These are phyloP conservation scores for Barnettozyma pratensis DNA, from an alignment of 805 yeast species.

Conservation along the genomic window DNA sequence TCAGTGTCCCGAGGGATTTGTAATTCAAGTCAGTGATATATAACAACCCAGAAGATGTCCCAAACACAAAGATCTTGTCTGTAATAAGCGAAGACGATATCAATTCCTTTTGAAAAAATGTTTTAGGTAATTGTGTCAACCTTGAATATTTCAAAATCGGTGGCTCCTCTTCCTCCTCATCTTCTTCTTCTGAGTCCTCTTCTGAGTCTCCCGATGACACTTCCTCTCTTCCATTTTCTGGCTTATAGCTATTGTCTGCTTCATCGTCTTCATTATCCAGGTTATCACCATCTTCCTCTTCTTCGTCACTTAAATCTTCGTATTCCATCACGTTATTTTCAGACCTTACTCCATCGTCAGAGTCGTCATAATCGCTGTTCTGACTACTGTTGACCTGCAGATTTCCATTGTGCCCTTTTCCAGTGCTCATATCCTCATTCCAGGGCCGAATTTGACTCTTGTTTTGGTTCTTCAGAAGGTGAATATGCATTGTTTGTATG, in stretches of 20 bases:
- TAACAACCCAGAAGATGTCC: slow-evolving; percentile 83
- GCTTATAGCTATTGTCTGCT: background rate
- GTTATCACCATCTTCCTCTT: background rate
- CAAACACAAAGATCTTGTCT: slow-evolving; percentile 65
- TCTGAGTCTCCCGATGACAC: background rate
- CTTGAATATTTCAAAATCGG: slow-evolving; percentile 76
- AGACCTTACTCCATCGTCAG: background rate
- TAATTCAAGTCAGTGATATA: slow-evolving; percentile 62
- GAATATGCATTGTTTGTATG: too few species aligned
- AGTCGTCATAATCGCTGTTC: background rate
- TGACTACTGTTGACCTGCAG: background rate
- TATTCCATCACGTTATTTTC: background rate
- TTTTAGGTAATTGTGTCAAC: slow-evolving; percentile 57
- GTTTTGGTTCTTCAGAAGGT: too few species aligned
- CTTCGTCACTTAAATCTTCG: background rate
- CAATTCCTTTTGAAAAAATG: slow-evolving; percentile 71
- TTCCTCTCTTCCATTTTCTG: background rate
- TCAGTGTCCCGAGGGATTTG: slow-evolving; percentile 59
- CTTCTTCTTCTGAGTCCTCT: slow-evolving; percentile 7
- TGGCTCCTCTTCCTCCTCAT: slow-evolving; percentile 41
- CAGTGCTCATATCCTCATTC: background rate
- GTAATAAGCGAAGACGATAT: slow-evolving; percentile 64
- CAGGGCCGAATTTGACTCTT: background rate
- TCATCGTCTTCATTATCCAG: background rate
- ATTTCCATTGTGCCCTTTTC: background rate